Base-by-base conservation (phyloP, 768 basidiomycete genomes). In the Leccinum variicolor region DNA sequence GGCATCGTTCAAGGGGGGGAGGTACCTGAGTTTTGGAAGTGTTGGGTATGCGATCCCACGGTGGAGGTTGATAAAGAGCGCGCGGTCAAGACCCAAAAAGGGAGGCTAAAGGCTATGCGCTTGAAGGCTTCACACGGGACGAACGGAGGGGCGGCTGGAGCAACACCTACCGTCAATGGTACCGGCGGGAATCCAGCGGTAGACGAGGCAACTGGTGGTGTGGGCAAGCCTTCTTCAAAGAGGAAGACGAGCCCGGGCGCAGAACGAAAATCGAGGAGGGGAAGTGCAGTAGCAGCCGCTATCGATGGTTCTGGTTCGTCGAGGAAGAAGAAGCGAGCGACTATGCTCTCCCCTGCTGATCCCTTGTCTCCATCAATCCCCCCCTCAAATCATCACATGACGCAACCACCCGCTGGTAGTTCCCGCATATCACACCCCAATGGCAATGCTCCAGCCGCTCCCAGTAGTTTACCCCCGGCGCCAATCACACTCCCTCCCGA, bases 1-100 rank as follows among this genome's bases (percentile, higher is more conserved):
- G 81, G 77, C 49, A 85, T 89, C 60, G 73, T 76, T 13, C 73
- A 80, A 53, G 81, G 77, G 4, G 69, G 69, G 7, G 63, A 73
- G 46, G 86, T 90, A 0, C 88, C 89, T 1, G 90, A 93, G 49
- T 82, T 86, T 56, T 94, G 89, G 79, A 72, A 74, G 23, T 97
- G 93, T 71, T 90, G 89, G 80, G 66, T 77, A 6, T 92, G 90
- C 65, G 73, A 78, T 56, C 80, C 85, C 5, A 47, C 64, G 14
- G 25, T 69, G n/a, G 64, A 73, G 13, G 80, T 82, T 19, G 79
- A 84, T 62, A 73, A 72, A 52, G 79, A 82, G 36, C 66, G 76
- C 47, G 84, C 83, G 21, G 75, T 75, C 52, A 76, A 72, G 62
- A 61, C 76, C 54, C 79, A 83, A 71, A 71, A 71, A 52, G 75